A percentile compares a stretch with the other conserved stretches of the same genome.
phyloP scores from a whole-genome alignment of 1,139 yeast genomes.

The Candida freyschussii region DNA sequence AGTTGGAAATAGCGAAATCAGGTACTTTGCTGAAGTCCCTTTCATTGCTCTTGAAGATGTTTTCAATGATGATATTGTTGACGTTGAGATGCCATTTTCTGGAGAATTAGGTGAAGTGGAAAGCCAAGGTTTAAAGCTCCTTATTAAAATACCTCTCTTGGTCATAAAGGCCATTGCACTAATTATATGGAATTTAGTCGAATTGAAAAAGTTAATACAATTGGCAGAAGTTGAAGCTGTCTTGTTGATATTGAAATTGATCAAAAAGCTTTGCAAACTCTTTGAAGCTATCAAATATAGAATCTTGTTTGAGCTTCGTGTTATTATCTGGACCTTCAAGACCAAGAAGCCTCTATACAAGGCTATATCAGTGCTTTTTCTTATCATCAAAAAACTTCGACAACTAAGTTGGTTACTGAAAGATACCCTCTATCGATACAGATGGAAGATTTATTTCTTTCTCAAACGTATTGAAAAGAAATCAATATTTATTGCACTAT shows the following conservation, averaged over 20 bases:
- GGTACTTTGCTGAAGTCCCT: slow-evolving; percentile 6
- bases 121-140: slow-evolving; percentile 3
- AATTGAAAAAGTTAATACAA: slow-evolving; percentile 11
- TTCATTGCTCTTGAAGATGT: not conserved
- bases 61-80: slow-evolving; percentile 1
- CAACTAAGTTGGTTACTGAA: slow-evolving; percentile 10
- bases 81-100: too few species aligned
- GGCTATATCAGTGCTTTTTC: slow-evolving; percentile 8
- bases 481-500: slow-evolving; percentile 56
- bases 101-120: slow-evolving; percentile 1
- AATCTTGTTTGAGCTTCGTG: slow-evolving; percentile 9
- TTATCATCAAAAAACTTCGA: slow-evolving; percentile 10
- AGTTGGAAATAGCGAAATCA: not conserved
- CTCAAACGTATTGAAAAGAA: slow-evolving; percentile 4
- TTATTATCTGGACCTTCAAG: slow-evolving; percentile 9
- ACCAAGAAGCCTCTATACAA: slow-evolving; percentile 10
- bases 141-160: slow-evolving; percentile 10
- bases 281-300: slow-evolving; percentile 6
- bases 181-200: slow-evolving; percentile 12
- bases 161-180: slow-evolving; percentile 8
- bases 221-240: slow-evolving; percentile 8
- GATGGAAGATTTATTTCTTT: slow-evolving; percentile 11
- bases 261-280: slow-evolving; percentile 8
- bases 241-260: slow-evolving; percentile 5
- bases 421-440: slow-evolving; percentile 9